Base-by-base conservation (phyloP, 1,284 basidiomycete genomes). In the Cryptococcus amylolentus region DNA sequence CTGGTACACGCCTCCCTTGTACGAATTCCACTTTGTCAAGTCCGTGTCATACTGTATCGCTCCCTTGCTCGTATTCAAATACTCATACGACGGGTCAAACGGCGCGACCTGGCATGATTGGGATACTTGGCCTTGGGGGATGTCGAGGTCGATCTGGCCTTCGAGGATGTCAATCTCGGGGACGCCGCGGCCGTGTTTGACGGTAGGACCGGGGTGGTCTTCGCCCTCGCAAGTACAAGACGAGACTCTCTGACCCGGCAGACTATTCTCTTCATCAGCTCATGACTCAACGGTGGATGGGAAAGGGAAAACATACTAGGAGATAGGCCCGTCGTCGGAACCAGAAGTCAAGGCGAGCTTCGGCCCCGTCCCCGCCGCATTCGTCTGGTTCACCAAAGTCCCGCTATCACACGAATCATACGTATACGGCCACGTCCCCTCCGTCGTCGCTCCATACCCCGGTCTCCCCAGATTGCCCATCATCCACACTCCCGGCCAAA, bases 381-480 rank as follows among this genome's bases (percentile, higher is more conserved):
- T 70, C 2, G 78, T 79, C 60, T 81, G 80, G 56, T 80, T 80
- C 8, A 49, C 84, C 74, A 88, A 84, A 0, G 92, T 95, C 7
- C 94, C 95, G 27, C 89, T 63, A 68, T 91, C 89, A 70, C 90
- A 92, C 1, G 81, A 73, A 68, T 89, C 86, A 63, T 90, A 89
- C 2, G 84, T 84, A 59, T 76, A 77, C 7, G 76, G 74, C 75
- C 74, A 76, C 23, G 66, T 66, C 6, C 73, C 73, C 54, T 93
- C 88, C 2, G 87, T 87, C 0, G 88, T 86, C 0, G 87, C 89
- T 20, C 86, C 81, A 71, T 90, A 87, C 3, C 91, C 91, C 0
- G 91, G 85, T 51, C 91, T 79, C 1, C 86, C 91, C 3, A 96
- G 81, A 68, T 95, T 95, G 4, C 91, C 91, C 88, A 96, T 89